Base-by-base conservation (phyloP, 148 eudicot genomes). In the Cornus controversa region DNA sequence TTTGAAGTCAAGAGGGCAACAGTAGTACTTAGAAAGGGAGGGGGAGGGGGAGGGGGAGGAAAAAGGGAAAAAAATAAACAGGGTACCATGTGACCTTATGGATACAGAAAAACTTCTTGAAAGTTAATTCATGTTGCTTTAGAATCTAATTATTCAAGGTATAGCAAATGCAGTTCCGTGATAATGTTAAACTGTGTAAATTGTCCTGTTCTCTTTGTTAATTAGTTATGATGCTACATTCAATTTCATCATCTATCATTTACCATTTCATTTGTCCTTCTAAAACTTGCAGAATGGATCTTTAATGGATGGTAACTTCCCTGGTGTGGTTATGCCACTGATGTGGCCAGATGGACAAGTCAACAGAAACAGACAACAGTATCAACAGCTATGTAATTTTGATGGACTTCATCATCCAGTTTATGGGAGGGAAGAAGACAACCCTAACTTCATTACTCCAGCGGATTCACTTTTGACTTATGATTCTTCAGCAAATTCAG, bases 401-500 rank as follows among this genome's bases (percentile, higher is more conserved):
- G 93, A 90, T 72, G 87, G 86, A 57, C 72, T 85, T 78, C 87
- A 77, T 76, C 94, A 89, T 77, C 90, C 91, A 23, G 85, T 81
- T 73, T 96, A 97, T 97, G 86, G 79, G 29, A 89, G 88, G 84
- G 89, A 83, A 83, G 94, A 88, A 64, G 86, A 87, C 78, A 90
- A 80, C 36, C 80, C 73, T 71, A 91, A 88, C 80, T 82, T 95
- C 69, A 76, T 91, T 77, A 72, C 90, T 58, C 90, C 93, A 16
- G 94, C 90, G 29, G 86, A 85, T 80, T 89, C 99, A 11, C 90
- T 87, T 20, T 45, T 95, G 75, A 93, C 89, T 78, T 91, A 90
- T 27, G 92, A 89, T 80, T 91, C 94, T 18, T 79, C 96, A 15
- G 84, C 87, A 74, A 91, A 93, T 90, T 96, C 99, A 83, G 99